These are phyloP conservation scores for Schwanniomyces occidentalis DNA, from an alignment of 805 yeast species.

Conservation along the genomic window DNA sequence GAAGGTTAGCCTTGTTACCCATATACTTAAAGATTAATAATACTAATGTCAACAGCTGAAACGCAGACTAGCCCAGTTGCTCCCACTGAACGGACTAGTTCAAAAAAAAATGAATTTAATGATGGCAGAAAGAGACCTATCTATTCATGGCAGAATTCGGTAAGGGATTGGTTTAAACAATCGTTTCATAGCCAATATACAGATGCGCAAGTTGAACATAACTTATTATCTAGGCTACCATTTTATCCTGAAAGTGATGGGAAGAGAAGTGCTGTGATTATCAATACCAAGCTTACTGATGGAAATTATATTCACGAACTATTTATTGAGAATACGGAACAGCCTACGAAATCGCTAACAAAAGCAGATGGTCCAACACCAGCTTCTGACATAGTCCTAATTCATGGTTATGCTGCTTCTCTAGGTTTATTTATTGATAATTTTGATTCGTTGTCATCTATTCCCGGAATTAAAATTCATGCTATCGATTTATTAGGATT, in stretches of 20 bases:
- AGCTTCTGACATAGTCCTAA: slow-evolving; percentile 63
- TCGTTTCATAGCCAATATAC: slow-evolving; percentile 13
- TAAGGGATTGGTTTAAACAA: slow-evolving; percentile 34
- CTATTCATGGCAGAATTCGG: slow-evolving; percentile 18
- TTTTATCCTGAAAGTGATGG: slow-evolving; percentile 57
- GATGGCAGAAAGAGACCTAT: slow-evolving; percentile 18
- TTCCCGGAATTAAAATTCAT: slow-evolving; percentile 60
- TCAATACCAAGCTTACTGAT: slow-evolving; percentile 56
- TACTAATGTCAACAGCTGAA: no score
- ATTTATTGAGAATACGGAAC: slow-evolving; percentile 49
- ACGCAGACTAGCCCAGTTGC: no score
- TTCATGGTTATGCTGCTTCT: slow-evolving; percentile 95
- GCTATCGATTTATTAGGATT: slow-evolving; percentile 73
- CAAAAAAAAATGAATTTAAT: slow-evolving; percentile 18
- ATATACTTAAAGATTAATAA: no score
- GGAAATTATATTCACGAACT: slow-evolving; percentile 76
- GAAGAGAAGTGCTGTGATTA: slow-evolving; percentile 44
- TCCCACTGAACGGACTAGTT: no score
- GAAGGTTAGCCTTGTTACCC: no score
- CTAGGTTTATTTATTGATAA: slow-evolving; percentile 79
- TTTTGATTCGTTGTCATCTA: slow-evolving; percentile 46
- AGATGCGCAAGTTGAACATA: slow-evolving; percentile 31
- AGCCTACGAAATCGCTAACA: slow-evolving; percentile 24
- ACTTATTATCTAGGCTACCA: slow-evolving; percentile 57
- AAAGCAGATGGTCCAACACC: slow-evolving; percentile 9